Conservation (phyloP, 805 yeast species). For the Maudiozyma pseudohumilis region DNA sequence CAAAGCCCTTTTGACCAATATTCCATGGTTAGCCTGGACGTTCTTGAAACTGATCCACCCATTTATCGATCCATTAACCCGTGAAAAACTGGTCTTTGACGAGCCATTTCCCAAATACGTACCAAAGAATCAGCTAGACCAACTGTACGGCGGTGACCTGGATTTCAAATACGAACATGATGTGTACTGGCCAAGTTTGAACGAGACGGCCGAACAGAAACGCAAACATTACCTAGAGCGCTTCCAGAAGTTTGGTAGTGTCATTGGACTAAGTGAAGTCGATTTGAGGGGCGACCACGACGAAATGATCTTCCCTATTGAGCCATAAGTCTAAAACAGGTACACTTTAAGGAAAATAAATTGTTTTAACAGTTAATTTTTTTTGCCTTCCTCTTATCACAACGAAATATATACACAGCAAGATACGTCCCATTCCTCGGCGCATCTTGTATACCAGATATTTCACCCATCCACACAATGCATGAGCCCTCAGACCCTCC, state of each 20-base stretch:
- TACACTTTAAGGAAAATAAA: no score
- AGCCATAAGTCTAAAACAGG: not conserved
- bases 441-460: no score
- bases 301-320: constrained; percentile 20
- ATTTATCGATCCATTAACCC: constrained; percentile 89
- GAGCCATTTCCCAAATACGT: constrained; percentile 81
- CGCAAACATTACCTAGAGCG: constrained; percentile 56
- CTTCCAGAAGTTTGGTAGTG: constrained; percentile 59
- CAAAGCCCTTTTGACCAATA: constrained; percentile 80
- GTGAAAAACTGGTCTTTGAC: constrained; percentile 86
- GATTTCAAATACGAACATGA: constrained; percentile 78
- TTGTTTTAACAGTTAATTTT: no score
- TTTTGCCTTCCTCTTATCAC: not conserved
- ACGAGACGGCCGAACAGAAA: constrained; percentile 48
- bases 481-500: no score
- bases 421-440: no score
- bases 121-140: constrained; percentile 71
- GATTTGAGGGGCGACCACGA: constrained; percentile 52
- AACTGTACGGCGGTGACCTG: constrained; percentile 74
- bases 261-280: constrained; percentile 71
- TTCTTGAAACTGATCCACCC: constrained; percentile 88
- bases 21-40: constrained; percentile 91
- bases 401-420: not conserved
- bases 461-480: no score
- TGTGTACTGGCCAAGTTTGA: constrained; percentile 67